Percentiles rank a stretch among this genome's conserved stretches.
Evolutionary conservation across 163 green algal genomes (phyloP).

Genomic region (Picocystis sp.): DNA sequence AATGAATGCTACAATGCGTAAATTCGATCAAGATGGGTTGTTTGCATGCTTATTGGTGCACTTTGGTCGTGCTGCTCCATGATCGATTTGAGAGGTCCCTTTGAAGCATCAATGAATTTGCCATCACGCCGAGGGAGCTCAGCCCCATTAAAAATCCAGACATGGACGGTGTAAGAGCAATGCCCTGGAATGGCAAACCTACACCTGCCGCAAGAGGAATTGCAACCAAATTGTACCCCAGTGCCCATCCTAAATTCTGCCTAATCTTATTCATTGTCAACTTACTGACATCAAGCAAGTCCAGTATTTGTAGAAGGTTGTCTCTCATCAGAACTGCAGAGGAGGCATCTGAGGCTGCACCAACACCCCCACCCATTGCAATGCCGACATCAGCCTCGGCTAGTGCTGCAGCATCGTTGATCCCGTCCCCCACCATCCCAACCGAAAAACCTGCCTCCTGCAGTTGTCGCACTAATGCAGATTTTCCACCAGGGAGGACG

Average conservation of each 20-base stretch:
- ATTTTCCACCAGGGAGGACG: slow-evolving; percentile 68
- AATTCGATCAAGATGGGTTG: too few relatives aligned
- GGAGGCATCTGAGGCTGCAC: slow-evolving; percentile 67
- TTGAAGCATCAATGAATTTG: slow-evolving; percentile 62
- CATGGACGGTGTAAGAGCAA: slow-evolving; percentile 60
- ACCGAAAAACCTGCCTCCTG: slow-evolving; percentile 34
- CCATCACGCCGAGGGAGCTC: slow-evolving; percentile 58
- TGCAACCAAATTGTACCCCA: slow-evolving; percentile 79
- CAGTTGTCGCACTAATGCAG: slow-evolving; percentile 41
- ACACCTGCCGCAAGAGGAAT: slow-evolving; percentile 67
- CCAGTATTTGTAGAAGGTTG: slow-evolving; percentile 55
- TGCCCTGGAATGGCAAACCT: slow-evolving; percentile 46
- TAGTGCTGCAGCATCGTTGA: slow-evolving; percentile 89
- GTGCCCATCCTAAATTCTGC: slow-evolving; percentile 86
- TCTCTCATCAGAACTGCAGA: slow-evolving; percentile 74
- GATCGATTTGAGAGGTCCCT: too few relatives aligned
- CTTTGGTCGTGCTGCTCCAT: too few relatives aligned
- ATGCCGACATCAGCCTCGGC: slow-evolving; percentile 81
- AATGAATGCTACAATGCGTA: too few relatives aligned
- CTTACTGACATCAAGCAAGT: slow-evolving; percentile 61
- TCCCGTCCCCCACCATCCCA: slow-evolving; percentile 89
- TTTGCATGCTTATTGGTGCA: too few relatives aligned
- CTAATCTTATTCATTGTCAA: slow-evolving; percentile 77
- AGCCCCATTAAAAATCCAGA: slow-evolving; percentile 66
- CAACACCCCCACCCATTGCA: slow-evolving; percentile 82